Evolutionary conservation across 495 filamentous ascomycete species (phyloP).

Genomic region (Trichoderma orchidacearum): DNA sequence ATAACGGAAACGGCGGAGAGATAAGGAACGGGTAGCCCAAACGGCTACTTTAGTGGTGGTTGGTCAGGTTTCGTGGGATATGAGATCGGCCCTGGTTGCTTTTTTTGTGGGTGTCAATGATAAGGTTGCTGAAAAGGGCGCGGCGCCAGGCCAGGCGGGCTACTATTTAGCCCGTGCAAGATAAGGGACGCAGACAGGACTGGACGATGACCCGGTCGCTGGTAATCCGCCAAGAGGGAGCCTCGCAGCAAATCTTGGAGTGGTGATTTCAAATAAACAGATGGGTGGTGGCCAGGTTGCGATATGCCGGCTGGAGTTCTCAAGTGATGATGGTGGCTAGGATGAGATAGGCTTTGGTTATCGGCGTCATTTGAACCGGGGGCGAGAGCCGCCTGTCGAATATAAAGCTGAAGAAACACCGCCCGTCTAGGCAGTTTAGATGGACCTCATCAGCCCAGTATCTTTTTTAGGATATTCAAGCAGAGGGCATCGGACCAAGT

Average conservation of each 20-base stretch:
- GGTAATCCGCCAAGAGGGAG: background rate
- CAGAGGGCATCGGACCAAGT: background rate
- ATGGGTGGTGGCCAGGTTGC: slow-evolving; percentile 7
- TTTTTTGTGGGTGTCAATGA: background rate
- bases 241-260: too few species aligned
- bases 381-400: too few species aligned
- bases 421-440: background rate
- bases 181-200: background rate
- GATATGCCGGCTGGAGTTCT: slow-evolving; percentile 6
- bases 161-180: background rate
- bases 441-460: background rate
- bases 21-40: background rate
- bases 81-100: background rate
- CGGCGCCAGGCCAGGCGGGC: background rate
- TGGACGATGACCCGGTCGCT: background rate
- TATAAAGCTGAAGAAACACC: slow-evolving; percentile 1
- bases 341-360: slow-evolving; percentile 38
- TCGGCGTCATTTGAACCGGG: slow-evolving; percentile 30
- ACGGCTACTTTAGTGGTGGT: background rate
- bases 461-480: background rate
- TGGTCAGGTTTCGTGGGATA: background rate
- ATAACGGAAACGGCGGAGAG: slow-evolving; percentile 1
- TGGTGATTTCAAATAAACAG: too few species aligned
- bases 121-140: slow-evolving; percentile 1
- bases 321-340: slow-evolving; percentile 35